Conservation (phyloP, 371 early-diverging fungal genomes). For the Rhizopus microsporus region DNA sequence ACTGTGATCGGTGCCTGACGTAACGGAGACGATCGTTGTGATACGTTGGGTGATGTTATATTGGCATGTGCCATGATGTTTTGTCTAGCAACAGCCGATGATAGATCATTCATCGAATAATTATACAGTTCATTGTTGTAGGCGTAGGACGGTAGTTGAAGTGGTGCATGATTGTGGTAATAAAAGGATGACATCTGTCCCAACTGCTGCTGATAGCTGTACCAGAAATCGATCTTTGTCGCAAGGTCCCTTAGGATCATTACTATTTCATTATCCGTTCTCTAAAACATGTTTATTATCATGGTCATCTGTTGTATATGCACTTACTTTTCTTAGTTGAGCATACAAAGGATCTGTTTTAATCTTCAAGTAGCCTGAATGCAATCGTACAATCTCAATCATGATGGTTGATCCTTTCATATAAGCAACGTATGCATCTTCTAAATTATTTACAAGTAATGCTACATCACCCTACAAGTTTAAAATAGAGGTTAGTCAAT, state of each 20-base stretch:
- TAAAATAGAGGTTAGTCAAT: neutral
- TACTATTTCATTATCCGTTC: constrained; percentile 22
- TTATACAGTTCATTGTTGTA: neutral
- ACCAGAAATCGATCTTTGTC: constrained; percentile 12
- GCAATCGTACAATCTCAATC: constrained; percentile 25
- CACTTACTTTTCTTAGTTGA: constrained; percentile 24
- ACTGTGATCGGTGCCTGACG: constrained; percentile 1
- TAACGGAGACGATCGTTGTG: neutral
- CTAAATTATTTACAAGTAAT: constrained; percentile 19
- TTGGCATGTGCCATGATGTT: neutral
- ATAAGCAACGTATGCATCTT: constrained; percentile 33
- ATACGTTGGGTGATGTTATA: constrained; percentile 2
- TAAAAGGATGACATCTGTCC: constrained; percentile 1
- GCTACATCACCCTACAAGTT: constrained; percentile 27
- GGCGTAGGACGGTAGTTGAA: neutral
- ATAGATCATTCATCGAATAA: constrained; percentile 7
- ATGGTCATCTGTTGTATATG: neutral
- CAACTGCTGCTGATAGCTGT: constrained; percentile 2
- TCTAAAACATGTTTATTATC: constrained; percentile 6
- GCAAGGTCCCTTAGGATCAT: constrained; percentile 18
- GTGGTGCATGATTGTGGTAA: neutral
- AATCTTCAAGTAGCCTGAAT: constrained; percentile 21
- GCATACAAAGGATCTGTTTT: constrained; percentile 16
- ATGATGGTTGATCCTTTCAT: constrained; percentile 32
- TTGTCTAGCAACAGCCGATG: neutral